Evolutionary conservation across 768 basidiomycete genomes (phyloP).

Genomic region (Rhodosporidiobolus sp.): DNA sequence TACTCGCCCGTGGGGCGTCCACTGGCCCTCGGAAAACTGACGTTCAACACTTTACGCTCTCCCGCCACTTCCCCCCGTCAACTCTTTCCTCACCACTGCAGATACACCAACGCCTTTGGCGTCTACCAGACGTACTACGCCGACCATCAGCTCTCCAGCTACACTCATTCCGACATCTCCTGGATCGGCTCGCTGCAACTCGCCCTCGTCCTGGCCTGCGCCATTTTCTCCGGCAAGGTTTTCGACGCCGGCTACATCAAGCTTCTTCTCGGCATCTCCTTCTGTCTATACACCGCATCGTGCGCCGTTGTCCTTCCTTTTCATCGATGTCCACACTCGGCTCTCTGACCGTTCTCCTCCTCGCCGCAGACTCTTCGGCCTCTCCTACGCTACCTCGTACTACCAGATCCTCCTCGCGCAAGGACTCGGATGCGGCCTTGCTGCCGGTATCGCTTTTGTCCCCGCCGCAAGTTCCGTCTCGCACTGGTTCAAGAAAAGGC

Average conservation of each 20-base stretch:
- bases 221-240: conserved; percentile 55
- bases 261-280: conserved; percentile 44
- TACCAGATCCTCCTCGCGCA: conserved; percentile 57
- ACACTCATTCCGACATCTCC: conserved; percentile 39
- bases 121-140: conserved; percentile 41
- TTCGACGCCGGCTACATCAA: conserved; percentile 56
- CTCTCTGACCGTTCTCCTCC: neutral
- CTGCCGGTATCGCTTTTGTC: conserved; percentile 54
- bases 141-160: conserved; percentile 25
- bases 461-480: conserved; percentile 66
- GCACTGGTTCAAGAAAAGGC: conserved; percentile 63
- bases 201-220: conserved; percentile 54
- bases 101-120: conserved; percentile 34
- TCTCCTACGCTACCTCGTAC: conserved; percentile 36
- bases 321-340: neutral
- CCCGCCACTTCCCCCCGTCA: no score
- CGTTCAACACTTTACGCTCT: no score
- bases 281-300: conserved; percentile 51
- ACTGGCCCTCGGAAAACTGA: no score
- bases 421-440: conserved; percentile 54
- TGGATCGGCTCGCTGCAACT: conserved; percentile 59
- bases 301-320: conserved; percentile 34
- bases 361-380: conserved; percentile 26
- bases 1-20: no score
- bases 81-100: neutral